A percentile compares a stretch with the other conserved stretches of the same genome.
Conservation (phyloP, 768 basidiomycete species). For the Tricholoma bakamatsutake region DNA sequence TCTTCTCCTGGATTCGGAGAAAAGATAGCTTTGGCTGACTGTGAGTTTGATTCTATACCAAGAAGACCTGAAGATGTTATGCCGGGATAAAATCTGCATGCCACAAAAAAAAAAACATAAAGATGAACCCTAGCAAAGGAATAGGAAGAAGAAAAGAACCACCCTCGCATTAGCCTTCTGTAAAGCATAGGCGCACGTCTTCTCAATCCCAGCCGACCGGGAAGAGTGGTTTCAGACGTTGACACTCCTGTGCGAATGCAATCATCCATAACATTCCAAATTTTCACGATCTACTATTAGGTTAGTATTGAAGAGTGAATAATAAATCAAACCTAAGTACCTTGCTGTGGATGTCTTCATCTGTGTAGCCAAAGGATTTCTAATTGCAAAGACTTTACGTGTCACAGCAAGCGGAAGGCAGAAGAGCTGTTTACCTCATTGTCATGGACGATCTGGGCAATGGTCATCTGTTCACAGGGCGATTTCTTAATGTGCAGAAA, state of each 20-base stretch:
- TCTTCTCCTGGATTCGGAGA: constrained; percentile 14
- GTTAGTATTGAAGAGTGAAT: background rate
- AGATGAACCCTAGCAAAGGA: background rate
- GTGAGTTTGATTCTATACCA: constrained; percentile 24
- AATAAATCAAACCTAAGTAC: constrained; percentile 27
- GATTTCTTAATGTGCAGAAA: background rate
- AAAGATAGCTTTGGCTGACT: constrained; percentile 16
- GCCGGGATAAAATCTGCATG: constrained; percentile 44
- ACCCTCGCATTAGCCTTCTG: constrained; percentile 87
- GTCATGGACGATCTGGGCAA: constrained; percentile 90
- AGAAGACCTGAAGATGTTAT: constrained; percentile 29
- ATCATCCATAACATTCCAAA: constrained; percentile 91
- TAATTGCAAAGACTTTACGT: constrained; percentile 7
- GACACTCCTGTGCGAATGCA: constrained; percentile 87
- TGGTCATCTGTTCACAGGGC: constrained; percentile 59
- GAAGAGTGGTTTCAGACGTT: constrained; percentile 70
- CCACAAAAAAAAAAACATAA: constrained; percentile 1
- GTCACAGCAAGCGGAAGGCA: background rate
- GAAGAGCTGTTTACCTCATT: constrained; percentile 53
- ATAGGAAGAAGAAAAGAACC: constrained; percentile 3
- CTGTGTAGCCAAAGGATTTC: constrained; percentile 67
- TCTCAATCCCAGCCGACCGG: constrained; percentile 75
- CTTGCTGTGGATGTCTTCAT: constrained; percentile 71
- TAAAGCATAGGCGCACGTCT: constrained; percentile 89
- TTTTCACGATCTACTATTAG: constrained; percentile 50